These are phyloP conservation scores for Raffaelea ambrosiae DNA, from an alignment of 2,329 filamentous ascomycete species.

Conservation along the genomic window DNA sequence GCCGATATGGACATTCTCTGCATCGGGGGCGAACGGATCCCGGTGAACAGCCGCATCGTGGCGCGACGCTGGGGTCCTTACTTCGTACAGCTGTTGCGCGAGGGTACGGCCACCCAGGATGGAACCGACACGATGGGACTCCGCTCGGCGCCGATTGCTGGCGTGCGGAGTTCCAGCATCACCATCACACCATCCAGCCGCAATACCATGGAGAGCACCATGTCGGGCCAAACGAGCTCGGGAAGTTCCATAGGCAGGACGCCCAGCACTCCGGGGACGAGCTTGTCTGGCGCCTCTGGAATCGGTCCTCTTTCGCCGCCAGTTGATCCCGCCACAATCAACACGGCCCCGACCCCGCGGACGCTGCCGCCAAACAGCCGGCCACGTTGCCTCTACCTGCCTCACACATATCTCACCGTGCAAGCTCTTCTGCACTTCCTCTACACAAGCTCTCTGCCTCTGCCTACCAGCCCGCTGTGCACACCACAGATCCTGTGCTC, in stretches of 20 bases:
- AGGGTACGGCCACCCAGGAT: constrained; percentile 64
- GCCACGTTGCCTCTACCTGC: constrained; percentile 82
- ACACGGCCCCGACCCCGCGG: constrained; percentile 48
- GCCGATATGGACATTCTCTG: constrained; percentile 96
- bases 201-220: constrained; percentile 37
- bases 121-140: constrained; percentile 69
- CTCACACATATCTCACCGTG: constrained; percentile 82
- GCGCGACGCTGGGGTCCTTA: constrained; percentile 89
- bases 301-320: constrained; percentile 21
- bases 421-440: constrained; percentile 87
- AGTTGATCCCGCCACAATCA: constrained; percentile 38
- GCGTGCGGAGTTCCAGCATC: constrained; percentile 67
- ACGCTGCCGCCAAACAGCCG: constrained; percentile 55
- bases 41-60: constrained; percentile 85
- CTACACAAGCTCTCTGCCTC: constrained; percentile 83
- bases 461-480: constrained; percentile 67
- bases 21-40: constrained; percentile 81
- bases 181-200: constrained; percentile 69
- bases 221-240: constrained; percentile 25
- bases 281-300: constrained; percentile 25
- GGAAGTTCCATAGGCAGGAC: constrained; percentile 24
- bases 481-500: constrained; percentile 95
- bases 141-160: constrained; percentile 43
- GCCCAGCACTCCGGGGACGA: constrained; percentile 36
- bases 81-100: constrained; percentile 83